These are phyloP conservation scores for Pachysandra terminalis DNA, from an alignment of 164 flowering plant species.

Conservation along the genomic window DNA sequence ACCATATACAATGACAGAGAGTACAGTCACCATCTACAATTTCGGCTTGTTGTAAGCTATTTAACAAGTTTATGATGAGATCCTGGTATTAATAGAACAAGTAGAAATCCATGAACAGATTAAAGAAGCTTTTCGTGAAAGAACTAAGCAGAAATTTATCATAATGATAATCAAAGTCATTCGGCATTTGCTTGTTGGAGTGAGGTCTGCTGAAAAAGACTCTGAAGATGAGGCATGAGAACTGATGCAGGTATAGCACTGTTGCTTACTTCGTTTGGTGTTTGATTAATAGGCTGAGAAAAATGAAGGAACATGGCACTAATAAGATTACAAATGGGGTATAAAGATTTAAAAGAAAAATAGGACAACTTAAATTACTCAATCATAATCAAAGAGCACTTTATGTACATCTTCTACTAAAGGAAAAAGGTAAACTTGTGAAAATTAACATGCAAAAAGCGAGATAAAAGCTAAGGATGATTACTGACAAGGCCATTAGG, in stretches of 20 bases:
- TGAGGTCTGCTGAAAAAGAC: constrained; percentile 86
- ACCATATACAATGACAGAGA: neutral
- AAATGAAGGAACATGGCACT: neutral
- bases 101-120: neutral
- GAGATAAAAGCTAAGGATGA: no score
- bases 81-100: constrained; percentile 47
- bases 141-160: neutral
- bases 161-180: neutral
- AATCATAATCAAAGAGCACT: no score
- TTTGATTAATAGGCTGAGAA: constrained; percentile 43
- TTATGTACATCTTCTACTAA: no score
- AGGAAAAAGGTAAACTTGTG: no score
- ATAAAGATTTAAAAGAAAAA: no score
- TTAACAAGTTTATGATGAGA: constrained; percentile 62
- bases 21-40: constrained; percentile 61
- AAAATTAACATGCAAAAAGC: no score
- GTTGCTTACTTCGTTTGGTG: constrained; percentile 48
- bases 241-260: constrained; percentile 44
- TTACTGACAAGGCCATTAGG: no score
- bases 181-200: constrained; percentile 65
- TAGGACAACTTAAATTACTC: no score
- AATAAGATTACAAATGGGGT: neutral
- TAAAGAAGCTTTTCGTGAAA: neutral
- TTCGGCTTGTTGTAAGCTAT: constrained; percentile 68
- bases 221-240: constrained; percentile 89